Percentiles rank a stretch among this genome's conserved stretches.
These are phyloP conservation scores for Uromyces viciae-fabae DNA, from an alignment of 1,284 basidiomycete genomes.

Conservation along the genomic window DNA sequence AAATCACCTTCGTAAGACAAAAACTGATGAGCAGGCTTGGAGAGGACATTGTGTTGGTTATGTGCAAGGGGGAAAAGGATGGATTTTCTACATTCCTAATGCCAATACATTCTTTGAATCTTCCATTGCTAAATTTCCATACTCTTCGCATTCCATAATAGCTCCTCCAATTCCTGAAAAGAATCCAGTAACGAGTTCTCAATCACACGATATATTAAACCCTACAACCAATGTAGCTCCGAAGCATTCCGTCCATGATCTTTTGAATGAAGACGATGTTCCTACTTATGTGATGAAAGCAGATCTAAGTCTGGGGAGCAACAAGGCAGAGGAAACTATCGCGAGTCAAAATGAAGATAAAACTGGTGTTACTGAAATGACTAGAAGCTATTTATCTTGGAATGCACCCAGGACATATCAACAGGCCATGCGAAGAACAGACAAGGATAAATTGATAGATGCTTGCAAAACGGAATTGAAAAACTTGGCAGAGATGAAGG, in stretches of 20 bases:
- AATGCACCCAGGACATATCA: neutral
- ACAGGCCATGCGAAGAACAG: neutral
- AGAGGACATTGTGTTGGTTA: neutral
- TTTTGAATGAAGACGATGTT: neutral
- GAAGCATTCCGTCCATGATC: too few species aligned
- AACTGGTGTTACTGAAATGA: neutral
- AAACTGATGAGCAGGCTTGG: neutral
- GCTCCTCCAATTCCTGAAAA: too few species aligned
- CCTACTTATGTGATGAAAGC: neutral
- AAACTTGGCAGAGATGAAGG: neutral
- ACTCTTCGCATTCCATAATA: neutral
- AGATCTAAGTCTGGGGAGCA: neutral
- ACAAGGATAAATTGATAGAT: neutral
- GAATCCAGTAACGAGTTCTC: too few species aligned
- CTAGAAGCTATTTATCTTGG: neutral
- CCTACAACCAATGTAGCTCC: too few species aligned
- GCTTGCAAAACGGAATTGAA: neutral
- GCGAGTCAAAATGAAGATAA: neutral
- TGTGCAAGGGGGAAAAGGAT: slow-evolving; percentile 16
- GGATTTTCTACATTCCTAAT: neutral
- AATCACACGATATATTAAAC: too few species aligned
- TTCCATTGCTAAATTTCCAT: neutral
- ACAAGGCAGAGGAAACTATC: neutral
- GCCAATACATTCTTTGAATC: slow-evolving; percentile 13
- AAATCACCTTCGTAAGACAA: neutral